Base-by-base conservation (phyloP, 2,329 filamentous ascomycete species). In the Aspergillus sp. region DNA sequence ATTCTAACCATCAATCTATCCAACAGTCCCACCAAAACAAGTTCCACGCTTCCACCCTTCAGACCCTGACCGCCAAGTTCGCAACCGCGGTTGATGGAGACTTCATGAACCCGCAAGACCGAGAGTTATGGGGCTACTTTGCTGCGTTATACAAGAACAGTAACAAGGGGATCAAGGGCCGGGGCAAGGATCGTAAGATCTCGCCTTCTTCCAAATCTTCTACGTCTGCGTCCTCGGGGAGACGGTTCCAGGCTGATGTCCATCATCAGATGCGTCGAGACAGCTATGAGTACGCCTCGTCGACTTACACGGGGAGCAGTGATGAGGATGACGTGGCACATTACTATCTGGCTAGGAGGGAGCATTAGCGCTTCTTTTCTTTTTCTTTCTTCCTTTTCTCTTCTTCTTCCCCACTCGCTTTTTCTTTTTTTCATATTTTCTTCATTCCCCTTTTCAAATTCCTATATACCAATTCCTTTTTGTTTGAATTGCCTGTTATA, bases 101-200 rank as follows among this genome's bases (percentile, higher is more conserved):
- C 33, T 72, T 75, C 4, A 81, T 90, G n/a, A 74, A 74, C 9
- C 74, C 79, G 0, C 77, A 83, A 33, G 88, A 96, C 60, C 83
- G 81, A 52, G 84, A 89, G 50, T 75, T 96, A 44, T 89, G 86
- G 74, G 81, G 86, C 57, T 95, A 95, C 71, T 93, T 97, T 63
- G 80, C 84, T 3, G 78, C 78, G 0, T 76, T 95, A n/a, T 96
- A 95, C 78, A 95, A 95, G 75, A 94, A 97, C 71, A 90, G 86
- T 71, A 97, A 97, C 78, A 95, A 95, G 69, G 93, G 93, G 1
- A 96, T 97, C 75, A 97, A 96, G 70, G 93, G 93, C 9, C 83
- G 93, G 41, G 93, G 93, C 39, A 93, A 91, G 64, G 87, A 90
- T 58, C 78, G 88, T 17, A 60, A 66, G 5, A 70, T 72, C 44